phyloP scores from a whole-genome alignment of 2,329 filamentous ascomycete species.

The Cladosporium sp. region DNA sequence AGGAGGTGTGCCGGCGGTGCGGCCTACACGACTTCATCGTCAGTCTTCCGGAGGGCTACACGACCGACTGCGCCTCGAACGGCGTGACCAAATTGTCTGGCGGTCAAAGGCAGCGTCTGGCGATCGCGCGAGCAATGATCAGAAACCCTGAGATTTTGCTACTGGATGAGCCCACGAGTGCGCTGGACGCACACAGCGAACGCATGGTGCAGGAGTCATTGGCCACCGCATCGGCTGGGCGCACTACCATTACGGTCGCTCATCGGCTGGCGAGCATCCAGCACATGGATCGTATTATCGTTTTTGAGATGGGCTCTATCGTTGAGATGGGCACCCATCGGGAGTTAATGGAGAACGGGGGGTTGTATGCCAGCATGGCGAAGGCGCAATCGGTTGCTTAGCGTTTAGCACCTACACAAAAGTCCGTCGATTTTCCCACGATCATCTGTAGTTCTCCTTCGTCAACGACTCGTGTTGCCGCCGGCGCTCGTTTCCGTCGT shows the following conservation, averaged over 20 bases:
- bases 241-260: constrained; percentile 68
- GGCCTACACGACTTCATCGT: constrained; percentile 44
- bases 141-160: constrained; percentile 42
- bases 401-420: background rate
- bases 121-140: constrained; percentile 41
- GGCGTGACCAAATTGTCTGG: constrained; percentile 36
- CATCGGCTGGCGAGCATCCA: constrained; percentile 72
- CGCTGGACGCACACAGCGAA: constrained; percentile 42
- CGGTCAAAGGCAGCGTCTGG: constrained; percentile 41
- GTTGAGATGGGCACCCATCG: constrained; percentile 57
- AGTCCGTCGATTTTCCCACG: too few species aligned
- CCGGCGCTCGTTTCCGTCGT: too few species aligned
- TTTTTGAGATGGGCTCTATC: constrained; percentile 61
- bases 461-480: too few species aligned
- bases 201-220: constrained; percentile 37
- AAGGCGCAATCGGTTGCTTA: constrained; percentile 29
- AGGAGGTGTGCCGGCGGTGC: constrained; percentile 36
- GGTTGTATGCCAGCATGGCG: constrained; percentile 37
- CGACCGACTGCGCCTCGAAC: constrained; percentile 39
- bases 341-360: constrained; percentile 47
- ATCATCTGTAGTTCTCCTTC: too few species aligned
- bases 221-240: constrained; percentile 34
- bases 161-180: constrained; percentile 43
- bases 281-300: constrained; percentile 73
- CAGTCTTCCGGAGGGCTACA: constrained; percentile 42